Percentiles rank a stretch among this genome's conserved stretches.
Conservation (phyloP, 345 rosid species). For the Pugionium dolabratum region DNA sequence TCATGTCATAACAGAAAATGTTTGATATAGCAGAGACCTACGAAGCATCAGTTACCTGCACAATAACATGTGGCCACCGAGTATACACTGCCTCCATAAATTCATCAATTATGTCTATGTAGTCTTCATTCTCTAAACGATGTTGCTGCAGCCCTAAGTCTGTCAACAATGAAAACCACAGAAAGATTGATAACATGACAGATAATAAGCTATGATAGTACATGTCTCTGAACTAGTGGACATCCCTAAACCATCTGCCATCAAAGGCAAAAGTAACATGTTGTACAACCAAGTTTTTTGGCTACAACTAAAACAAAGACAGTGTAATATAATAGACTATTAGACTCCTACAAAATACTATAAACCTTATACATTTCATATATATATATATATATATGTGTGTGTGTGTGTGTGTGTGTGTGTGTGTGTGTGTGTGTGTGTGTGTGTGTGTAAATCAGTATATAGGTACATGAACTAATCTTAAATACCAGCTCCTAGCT, state of each 20-base stretch:
- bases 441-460: too few species aligned
- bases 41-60: conserved; percentile 60
- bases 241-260: not conserved
- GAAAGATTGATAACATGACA: conserved; percentile 13
- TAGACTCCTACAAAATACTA: conserved; percentile 8
- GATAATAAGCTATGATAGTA: conserved; percentile 10
- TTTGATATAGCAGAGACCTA: conserved; percentile 22
- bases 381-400: not conserved
- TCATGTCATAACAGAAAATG: not conserved
- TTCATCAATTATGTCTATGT: conserved; percentile 77
- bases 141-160: conserved; percentile 92
- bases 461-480: not conserved
- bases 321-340: not conserved
- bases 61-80: conserved; percentile 97
- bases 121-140: conserved; percentile 86
- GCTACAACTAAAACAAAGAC: conserved; percentile 6
- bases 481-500: not conserved
- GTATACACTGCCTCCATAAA: conserved; percentile 98
- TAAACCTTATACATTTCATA: not conserved
- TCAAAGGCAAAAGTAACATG: not conserved
- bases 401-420: too few species aligned
- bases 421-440: too few species aligned
- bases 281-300: not conserved
- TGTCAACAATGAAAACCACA: conserved; percentile 43
- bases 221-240: conserved; percentile 12